A percentile compares a stretch with the other conserved stretches of the same genome.
Conservation (phyloP, 2,329 filamentous ascomycete genomes). For the Capronia americana region DNA sequence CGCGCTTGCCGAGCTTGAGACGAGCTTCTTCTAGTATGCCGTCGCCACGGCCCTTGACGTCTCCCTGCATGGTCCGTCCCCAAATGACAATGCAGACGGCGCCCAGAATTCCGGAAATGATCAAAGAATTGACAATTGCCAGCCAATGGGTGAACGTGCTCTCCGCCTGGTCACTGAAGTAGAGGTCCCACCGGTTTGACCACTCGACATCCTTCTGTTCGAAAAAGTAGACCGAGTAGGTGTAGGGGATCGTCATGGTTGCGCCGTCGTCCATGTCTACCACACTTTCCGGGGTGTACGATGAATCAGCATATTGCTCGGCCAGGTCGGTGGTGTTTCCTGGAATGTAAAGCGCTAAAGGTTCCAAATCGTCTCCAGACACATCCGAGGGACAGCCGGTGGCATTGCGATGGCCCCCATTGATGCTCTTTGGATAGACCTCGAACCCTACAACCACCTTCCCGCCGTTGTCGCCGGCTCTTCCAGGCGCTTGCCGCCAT, state of each 20-base stretch:
- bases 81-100: constrained; percentile 82
- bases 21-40: constrained; percentile 71
- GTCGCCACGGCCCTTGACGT: constrained; percentile 77
- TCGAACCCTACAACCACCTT: constrained; percentile 89
- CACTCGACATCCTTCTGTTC: constrained; percentile 82
- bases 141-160: constrained; percentile 84
- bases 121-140: constrained; percentile 83
- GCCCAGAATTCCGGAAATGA: constrained; percentile 79
- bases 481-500: constrained; percentile 73
- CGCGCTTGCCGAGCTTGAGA: constrained; percentile 51
- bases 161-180: constrained; percentile 86
- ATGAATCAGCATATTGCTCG: constrained; percentile 64
- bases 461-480: constrained; percentile 70
- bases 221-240: constrained; percentile 88
- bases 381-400: constrained; percentile 73
- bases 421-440: constrained; percentile 85
- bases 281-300: constrained; percentile 64
- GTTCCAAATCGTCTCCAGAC: constrained; percentile 62
- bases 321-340: constrained; percentile 61
- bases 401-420: constrained; percentile 64
- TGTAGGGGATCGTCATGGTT: constrained; percentile 77
- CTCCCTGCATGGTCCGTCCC: constrained; percentile 75
- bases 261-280: constrained; percentile 68
- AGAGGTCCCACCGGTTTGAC: constrained; percentile 84
- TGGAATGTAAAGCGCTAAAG: constrained; percentile 72